Percentiles rank a stretch among this genome's conserved stretches.
phyloP scores from a whole-genome alignment of 2,329 filamentous ascomycete genomes.

The Pleoardoris graminearum region DNA sequence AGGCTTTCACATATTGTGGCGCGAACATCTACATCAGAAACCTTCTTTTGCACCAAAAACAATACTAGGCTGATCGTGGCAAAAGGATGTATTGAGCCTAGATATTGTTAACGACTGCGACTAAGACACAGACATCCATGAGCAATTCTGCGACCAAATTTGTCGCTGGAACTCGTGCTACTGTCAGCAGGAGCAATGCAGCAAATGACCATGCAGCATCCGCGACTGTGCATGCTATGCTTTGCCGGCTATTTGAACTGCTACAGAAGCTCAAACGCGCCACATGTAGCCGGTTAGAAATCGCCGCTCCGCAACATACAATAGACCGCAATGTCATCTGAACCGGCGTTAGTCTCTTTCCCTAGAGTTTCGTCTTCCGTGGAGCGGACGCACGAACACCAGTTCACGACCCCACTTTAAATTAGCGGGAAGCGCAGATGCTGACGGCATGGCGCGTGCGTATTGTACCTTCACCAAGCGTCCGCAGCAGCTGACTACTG shows the following conservation, averaged over 20 bases:
- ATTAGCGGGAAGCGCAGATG: not conserved
- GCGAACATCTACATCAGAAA: too few relatives aligned
- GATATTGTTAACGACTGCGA: too few relatives aligned
- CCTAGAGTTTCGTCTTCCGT: constrained; percentile 1
- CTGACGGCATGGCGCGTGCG: constrained; percentile 1
- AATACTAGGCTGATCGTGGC: too few relatives aligned
- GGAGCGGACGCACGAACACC: not conserved
- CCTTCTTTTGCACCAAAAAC: too few relatives aligned
- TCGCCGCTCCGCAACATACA: not conserved
- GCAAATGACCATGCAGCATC: not conserved
- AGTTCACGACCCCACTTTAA: not conserved
- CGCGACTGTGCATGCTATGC: not conserved
- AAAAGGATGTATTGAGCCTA: too few relatives aligned
- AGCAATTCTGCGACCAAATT: not conserved
- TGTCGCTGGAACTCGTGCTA: not conserved
- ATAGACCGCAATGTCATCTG: not conserved
- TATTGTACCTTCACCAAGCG: not conserved
- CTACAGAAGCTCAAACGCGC: constrained; percentile 2
- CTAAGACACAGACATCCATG: not conserved
- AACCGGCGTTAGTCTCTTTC: not conserved
- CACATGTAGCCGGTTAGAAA: not conserved
- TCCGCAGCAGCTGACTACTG: not conserved
- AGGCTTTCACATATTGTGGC: too few relatives aligned
- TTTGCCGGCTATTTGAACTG: constrained; percentile 6
- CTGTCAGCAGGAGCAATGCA: not conserved